phyloP scores from a whole-genome alignment of 139 green algal species.

The Desmodesmus armatus region DNA sequence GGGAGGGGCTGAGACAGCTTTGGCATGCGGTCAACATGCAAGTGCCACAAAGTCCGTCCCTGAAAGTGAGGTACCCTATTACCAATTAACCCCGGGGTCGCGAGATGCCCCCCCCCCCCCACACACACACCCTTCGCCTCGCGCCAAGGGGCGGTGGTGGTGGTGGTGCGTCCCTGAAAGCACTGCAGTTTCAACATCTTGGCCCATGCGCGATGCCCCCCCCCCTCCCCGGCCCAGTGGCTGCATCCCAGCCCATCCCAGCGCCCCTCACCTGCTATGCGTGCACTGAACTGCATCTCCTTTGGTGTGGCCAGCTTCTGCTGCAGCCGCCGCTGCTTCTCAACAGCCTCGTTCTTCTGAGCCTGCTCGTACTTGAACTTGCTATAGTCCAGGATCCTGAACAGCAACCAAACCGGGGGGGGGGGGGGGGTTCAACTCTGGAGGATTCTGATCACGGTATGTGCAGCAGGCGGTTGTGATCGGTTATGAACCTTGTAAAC shows the following conservation, averaged over 20 bases:
- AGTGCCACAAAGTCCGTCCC: too few species aligned
- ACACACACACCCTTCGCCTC: neutral
- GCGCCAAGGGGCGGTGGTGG: neutral
- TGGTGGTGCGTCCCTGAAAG: neutral
- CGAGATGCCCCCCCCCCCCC: too few species aligned
- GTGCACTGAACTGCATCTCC: conserved; percentile 41
- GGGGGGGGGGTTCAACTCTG: too few species aligned
- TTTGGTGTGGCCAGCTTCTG: conserved; percentile 34
- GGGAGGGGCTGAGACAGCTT: too few species aligned
- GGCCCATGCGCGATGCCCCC: neutral
- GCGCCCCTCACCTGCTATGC: conserved; percentile 11
- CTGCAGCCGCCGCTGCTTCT: neutral
- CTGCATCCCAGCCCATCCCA: neutral
- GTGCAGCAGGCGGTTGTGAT: too few species aligned
- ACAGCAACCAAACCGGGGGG: too few species aligned
- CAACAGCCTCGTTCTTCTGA: conserved; percentile 3
- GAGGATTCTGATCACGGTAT: too few species aligned
- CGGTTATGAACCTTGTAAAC: too few species aligned
- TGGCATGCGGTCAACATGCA: too few species aligned
- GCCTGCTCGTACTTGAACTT: conserved; percentile 3
- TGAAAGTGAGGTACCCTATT: too few species aligned
- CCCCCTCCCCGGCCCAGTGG: neutral
- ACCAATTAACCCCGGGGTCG: too few species aligned
- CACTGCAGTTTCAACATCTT: neutral
- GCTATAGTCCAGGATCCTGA: conserved; percentile 8